A percentile compares a stretch with the other conserved stretches of the same genome.
These are phyloP conservation scores for Hypseocharis bilobata DNA, from an alignment of 441 rosid species.

Conservation along the genomic window DNA sequence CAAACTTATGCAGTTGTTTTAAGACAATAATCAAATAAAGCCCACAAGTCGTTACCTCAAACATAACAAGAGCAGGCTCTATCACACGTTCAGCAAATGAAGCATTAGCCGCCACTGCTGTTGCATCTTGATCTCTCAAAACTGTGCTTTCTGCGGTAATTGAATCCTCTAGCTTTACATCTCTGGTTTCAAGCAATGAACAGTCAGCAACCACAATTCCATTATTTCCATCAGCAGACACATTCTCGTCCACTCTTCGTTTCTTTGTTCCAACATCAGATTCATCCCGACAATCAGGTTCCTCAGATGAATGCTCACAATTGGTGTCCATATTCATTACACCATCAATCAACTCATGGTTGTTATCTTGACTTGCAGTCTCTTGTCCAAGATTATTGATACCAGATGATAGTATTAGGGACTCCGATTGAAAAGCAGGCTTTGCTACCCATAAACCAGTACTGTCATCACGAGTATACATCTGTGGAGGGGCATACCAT, in stretches of 20 bases:
- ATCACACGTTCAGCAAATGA: constrained; percentile 69
- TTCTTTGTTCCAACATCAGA: constrained; percentile 50
- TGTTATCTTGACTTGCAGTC: constrained; percentile 31
- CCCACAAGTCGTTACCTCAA: constrained; percentile 54
- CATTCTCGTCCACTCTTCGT: constrained; percentile 49
- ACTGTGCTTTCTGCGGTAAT: constrained; percentile 34
- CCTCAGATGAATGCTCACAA: constrained; percentile 41
- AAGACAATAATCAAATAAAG: not conserved
- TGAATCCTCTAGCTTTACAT: constrained; percentile 42
- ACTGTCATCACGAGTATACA: constrained; percentile 80
- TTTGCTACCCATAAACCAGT: constrained; percentile 72
- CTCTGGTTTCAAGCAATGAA: constrained; percentile 41
- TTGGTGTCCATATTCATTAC: constrained; percentile 45
- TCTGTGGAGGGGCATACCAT: constrained; percentile 90
- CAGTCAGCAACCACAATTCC: constrained; percentile 38
- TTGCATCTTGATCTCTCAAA: constrained; percentile 42
- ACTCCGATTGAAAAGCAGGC: constrained; percentile 45
- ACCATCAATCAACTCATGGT: constrained; percentile 42
- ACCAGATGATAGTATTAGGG: constrained; percentile 29
- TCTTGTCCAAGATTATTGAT: constrained; percentile 27
- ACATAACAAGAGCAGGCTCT: constrained; percentile 91
- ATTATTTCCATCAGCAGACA: constrained; percentile 38
- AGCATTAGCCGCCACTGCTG: constrained; percentile 46
- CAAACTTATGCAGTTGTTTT: too few species aligned
- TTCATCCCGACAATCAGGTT: constrained; percentile 34